Evolutionary conservation across 352 stramenopile species (phyloP), one percentile per base, ranked within the genome.

Genomic region (Phytophthora sansomeana): DNA sequence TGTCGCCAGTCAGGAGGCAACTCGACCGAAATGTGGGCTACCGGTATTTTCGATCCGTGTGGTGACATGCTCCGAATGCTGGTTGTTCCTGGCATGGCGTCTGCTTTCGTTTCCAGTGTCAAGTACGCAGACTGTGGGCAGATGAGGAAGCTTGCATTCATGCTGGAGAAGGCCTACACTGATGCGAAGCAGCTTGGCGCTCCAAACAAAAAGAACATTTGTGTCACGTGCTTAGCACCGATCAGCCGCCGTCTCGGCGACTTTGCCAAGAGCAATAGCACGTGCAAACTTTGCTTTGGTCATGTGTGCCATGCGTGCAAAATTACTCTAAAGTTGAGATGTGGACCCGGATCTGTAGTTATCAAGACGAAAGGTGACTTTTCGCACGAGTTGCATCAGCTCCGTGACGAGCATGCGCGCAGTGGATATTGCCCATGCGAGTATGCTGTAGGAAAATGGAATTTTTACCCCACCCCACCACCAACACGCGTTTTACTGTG

Each of bases 221-320:
- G 65, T 39, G 66, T 69, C 7, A 74, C 66, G 0, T 73, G 49
- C 33, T 53, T 39, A n/a, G 14, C 49, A 3, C 21, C 47, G 7
- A 51, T 54, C 13, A 48, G 54, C 1, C 62, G 62, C 28, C 63
- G 61, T 6, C 39, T 65, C 8, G 58, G 58, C 13, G 52, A 65
- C 17, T 73, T 67, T 21, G 41, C 19, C 10, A 62, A 67, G 21
- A 48, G 30, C 7, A 58, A 59, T 8, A 59, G 29, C 7, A 48
- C 38, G 19, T 77, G 61, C 52, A 75, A 73, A 32, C 35, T 77
- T n/a, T 79, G 71, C n/a, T 63, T 71, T 29, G 41, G 53, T 7
- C 43, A 58, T 9, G 56, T 80, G 10, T 80, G 73, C 28, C 44
- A 71, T 3, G 32, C 49, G 0, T 80, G 73, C 58, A 67, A 52